Conservation (phyloP, 805 yeast genomes). For the Jamesozyma lodderae region DNA sequence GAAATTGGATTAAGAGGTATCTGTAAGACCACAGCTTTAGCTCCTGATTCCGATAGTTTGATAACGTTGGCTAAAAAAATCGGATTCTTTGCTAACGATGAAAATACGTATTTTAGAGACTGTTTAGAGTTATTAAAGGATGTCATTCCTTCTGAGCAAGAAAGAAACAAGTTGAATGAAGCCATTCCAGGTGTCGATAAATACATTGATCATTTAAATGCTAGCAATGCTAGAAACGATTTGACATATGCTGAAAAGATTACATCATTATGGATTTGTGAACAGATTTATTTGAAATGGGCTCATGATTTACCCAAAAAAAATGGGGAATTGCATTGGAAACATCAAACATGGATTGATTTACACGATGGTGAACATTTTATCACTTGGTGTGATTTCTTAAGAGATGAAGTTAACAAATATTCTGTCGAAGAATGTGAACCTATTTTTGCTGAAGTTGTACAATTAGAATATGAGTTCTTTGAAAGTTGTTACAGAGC, state of each 20-base stretch:
- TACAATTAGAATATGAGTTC: constrained; percentile 37
- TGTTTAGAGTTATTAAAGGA: constrained; percentile 23
- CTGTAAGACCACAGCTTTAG: constrained; percentile 37
- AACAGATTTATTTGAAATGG: constrained; percentile 45
- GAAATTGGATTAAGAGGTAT: constrained; percentile 35
- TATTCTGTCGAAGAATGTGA: constrained; percentile 26
- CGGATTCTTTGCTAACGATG: constrained; percentile 41
- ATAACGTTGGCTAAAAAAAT: constrained; percentile 40
- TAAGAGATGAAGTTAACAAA: constrained; percentile 36
- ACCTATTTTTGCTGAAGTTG: constrained; percentile 28
- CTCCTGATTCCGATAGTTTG: constrained; percentile 34
- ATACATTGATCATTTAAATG: constrained; percentile 32
- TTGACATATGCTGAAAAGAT: constrained; percentile 34
- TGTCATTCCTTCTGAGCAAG: constrained; percentile 7
- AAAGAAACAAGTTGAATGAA: constrained; percentile 10
- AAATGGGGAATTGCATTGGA: constrained; percentile 32
- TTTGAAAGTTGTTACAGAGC: constrained; percentile 39
- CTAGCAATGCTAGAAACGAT: constrained; percentile 24
- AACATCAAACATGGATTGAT: constrained; percentile 43
- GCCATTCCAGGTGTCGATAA: constrained; percentile 29
- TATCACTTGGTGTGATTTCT: constrained; percentile 39
- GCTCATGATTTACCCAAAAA: constrained; percentile 33
- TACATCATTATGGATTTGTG: constrained; percentile 40
- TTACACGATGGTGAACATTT: constrained; percentile 44
- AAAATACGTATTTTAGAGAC: constrained; percentile 39